Percentiles rank a stretch among this genome's conserved stretches.
Evolutionary conservation across 257 asterid genomes (phyloP).

Genomic region (Hygrophila difformis): DNA sequence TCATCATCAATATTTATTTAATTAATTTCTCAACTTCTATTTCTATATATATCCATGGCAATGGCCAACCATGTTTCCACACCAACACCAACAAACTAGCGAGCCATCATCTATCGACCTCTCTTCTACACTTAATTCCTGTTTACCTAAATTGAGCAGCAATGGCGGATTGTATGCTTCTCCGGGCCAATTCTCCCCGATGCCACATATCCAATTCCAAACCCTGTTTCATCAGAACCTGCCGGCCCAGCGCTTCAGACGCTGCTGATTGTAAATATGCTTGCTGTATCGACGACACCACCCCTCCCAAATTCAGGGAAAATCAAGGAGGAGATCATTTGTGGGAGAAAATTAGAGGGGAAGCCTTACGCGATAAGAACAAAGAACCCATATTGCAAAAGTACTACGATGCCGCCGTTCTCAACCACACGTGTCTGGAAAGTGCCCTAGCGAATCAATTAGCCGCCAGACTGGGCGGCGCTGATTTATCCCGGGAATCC

Average conservation of each 20-base stretch:
- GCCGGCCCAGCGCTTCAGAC: no score
- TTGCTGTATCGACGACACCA: constrained; percentile 1
- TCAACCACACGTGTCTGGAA: constrained; percentile 27
- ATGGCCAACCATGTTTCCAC: no score
- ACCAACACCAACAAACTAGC: no score
- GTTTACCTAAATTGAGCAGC: no score
- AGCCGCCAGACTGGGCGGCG: constrained; percentile 19
- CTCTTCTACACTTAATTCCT: no score
- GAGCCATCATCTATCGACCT: no score
- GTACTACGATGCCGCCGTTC: constrained; percentile 19
- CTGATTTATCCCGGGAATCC: constrained; percentile 20
- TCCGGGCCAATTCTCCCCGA: neutral
- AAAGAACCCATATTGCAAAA: constrained; percentile 30
- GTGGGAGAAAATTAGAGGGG: constrained; percentile 29
- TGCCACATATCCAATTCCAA: constrained; percentile 7
- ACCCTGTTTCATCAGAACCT: constrained; percentile 1
- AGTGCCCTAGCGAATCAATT: constrained; percentile 26
- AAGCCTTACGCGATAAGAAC: constrained; percentile 15
- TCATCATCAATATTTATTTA: no score
- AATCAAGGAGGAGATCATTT: constrained; percentile 19
- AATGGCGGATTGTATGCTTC: no score
- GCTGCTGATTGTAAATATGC: neutral
- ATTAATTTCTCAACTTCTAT: no score
- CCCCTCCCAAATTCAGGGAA: constrained; percentile 18
- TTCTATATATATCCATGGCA: no score